Percentiles rank a stretch among this genome's conserved stretches.
Conservation (phyloP, 1,139 yeast genomes). For the Diutina neorugosa region DNA sequence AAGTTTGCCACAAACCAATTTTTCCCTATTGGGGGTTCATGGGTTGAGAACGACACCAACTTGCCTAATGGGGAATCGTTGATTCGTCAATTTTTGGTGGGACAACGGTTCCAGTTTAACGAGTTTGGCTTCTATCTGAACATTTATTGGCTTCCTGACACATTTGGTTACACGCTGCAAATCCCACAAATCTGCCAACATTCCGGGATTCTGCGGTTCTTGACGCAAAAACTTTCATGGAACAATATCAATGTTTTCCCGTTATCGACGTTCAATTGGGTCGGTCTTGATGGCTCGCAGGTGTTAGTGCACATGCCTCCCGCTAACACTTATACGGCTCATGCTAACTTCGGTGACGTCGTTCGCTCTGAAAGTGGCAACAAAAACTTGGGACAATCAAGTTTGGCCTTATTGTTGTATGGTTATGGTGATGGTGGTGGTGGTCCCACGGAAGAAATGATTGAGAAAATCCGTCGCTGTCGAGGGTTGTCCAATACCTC, state of each 20-base stretch:
- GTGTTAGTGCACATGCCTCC: constrained; percentile 97
- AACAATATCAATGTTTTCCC: constrained; percentile 88
- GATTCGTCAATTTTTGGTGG: constrained; percentile 77
- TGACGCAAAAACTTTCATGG: constrained; percentile 94
- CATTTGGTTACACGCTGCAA: constrained; percentile 93
- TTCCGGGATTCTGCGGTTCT: constrained; percentile 72
- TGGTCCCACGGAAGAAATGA: constrained; percentile 89
- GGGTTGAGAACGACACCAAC: constrained; percentile 97
- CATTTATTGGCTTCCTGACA: constrained; percentile 91
- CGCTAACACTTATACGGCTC: constrained; percentile 87
- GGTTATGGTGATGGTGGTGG: constrained; percentile 99
- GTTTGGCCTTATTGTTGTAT: constrained; percentile 66
- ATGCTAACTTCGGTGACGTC: constrained; percentile 87
- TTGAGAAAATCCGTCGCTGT: constrained; percentile 83
- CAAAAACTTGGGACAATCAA: constrained; percentile 70
- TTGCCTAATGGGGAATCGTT: constrained; percentile 88
- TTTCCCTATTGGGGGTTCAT: constrained; percentile 87
- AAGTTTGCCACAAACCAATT: constrained; percentile 67
- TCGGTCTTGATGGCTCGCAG: constrained; percentile 86
- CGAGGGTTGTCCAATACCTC: constrained; percentile 77
- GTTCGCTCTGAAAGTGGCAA: constrained; percentile 69
- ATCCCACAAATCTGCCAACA: constrained; percentile 84
- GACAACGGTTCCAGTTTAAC: constrained; percentile 72
- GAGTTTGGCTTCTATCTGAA: constrained; percentile 68
- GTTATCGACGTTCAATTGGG: constrained; percentile 87